A percentile compares a stretch with the other conserved stretches of the same genome.
Evolutionary conservation across 257 asterid species (phyloP).

Genomic region (Solanum medicagineum): DNA sequence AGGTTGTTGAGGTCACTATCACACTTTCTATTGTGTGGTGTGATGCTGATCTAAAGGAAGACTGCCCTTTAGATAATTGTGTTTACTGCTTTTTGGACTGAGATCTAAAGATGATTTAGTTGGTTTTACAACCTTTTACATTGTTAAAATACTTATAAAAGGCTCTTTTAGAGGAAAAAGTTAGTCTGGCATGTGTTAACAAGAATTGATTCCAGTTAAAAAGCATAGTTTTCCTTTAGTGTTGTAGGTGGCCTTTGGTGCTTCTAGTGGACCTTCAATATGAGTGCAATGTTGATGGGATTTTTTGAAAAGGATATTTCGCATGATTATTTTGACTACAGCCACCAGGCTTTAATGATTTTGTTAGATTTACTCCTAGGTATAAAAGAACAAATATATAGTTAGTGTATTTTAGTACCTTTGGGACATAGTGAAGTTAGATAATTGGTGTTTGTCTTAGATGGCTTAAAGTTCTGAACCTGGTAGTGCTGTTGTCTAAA

Average conservation of each 20-base stretch:
- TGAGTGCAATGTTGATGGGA: background rate
- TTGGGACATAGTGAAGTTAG: background rate
- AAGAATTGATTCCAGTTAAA: background rate
- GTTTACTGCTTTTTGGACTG: background rate
- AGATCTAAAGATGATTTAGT: background rate
- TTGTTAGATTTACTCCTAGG: background rate
- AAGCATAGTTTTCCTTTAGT: background rate
- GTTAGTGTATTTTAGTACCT: background rate
- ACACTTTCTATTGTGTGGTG: background rate
- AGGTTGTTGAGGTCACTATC: background rate
- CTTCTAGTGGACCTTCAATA: background rate
- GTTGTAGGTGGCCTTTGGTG: background rate
- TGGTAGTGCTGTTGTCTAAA: background rate
- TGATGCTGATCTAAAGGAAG: background rate
- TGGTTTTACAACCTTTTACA: background rate
- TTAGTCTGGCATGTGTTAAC: background rate
- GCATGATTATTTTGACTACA: background rate
- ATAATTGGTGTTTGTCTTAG: background rate
- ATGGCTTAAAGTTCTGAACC: background rate
- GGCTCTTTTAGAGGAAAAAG: background rate
- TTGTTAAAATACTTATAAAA: background rate
- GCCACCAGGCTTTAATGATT: background rate
- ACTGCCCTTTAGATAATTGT: background rate
- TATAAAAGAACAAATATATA: background rate
- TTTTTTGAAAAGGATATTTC: background rate